Base-by-base conservation (phyloP, 345 rosid genomes). In the Ceriops zippeliana region DNA sequence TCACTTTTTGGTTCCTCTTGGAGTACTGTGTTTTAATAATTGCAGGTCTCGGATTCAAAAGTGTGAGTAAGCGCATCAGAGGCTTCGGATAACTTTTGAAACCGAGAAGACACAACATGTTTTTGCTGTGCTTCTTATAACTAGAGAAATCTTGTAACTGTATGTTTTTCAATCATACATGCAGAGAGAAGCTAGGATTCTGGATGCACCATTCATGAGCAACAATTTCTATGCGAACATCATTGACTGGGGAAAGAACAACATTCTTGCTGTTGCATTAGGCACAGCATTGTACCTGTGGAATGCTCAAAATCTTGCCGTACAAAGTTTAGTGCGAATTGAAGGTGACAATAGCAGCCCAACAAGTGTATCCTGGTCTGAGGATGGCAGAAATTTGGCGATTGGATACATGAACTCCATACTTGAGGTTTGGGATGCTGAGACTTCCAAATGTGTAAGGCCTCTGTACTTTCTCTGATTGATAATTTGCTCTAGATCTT, bases 351-450 rank as follows among this genome's bases (percentile, higher is more conserved):
- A 70, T 42, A 79, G 76, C 67, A 54, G 49, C 42, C 84, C 83
- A n/a, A 74, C 83, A n/a, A 86, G 87, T 24, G 64, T 82, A 56
- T 63, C 71, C 42, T 83, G 87, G 84, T 86, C 83, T n/a, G 67
- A 60, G 54, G 80, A 80, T 74, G 74, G 63, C 69, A 78, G 63
- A 76, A 68, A 22, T 72, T 52, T 83, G 47, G 82, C 79, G 21
- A 75, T 81, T 62, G 87, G 87, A 53, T 76, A 69, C 70, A 62
- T 69, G 75, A 7, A 47, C 32, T 83, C 87, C 61, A 70, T 52
- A 67, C 75, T 81, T 65, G 63, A 76, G 72, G 73, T 83, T 21
- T 81, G 85, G 83, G 89, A 86, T 69, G 73, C 67, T 1, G 82
- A 86, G 79, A 72, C 85, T 70, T 73, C 74, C 52, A 81, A 79